Percentiles rank a stretch among this genome's conserved stretches.
Evolutionary conservation across 768 basidiomycete genomes (phyloP).

Genomic region (Pulveroboletus sp.): DNA sequence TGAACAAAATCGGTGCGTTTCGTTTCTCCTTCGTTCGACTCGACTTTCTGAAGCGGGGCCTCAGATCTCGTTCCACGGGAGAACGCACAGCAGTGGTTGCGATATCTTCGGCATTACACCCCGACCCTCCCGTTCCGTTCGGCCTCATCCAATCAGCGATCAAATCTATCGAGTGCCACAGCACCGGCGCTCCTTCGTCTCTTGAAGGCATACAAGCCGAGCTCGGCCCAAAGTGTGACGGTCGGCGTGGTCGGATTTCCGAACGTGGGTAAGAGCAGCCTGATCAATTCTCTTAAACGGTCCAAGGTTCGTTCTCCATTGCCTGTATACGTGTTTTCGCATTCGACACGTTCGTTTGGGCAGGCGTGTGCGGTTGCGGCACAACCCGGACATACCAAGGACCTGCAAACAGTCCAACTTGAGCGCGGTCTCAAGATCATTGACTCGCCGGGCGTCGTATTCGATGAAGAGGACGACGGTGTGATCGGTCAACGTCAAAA

Average conservation of each 20-base stretch:
- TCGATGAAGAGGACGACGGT: constrained; percentile 70
- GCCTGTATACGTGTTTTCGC: not conserved
- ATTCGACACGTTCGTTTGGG: not conserved
- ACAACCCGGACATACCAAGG: constrained; percentile 90
- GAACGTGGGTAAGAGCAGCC: constrained; percentile 93
- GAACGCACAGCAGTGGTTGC: constrained; percentile 88
- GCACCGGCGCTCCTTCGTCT: constrained; percentile 75
- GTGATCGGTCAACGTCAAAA: constrained; percentile 44
- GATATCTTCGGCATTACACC: constrained; percentile 85
- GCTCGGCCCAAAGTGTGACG: constrained; percentile 61
- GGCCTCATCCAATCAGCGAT: constrained; percentile 68
- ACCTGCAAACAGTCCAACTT: constrained; percentile 85
- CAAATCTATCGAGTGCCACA: constrained; percentile 74
- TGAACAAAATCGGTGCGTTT: constrained; percentile 93
- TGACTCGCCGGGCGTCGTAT: constrained; percentile 97
- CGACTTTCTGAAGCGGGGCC: not conserved
- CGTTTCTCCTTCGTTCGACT: not conserved
- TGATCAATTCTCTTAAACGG: constrained; percentile 90
- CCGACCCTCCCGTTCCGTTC: constrained; percentile 92
- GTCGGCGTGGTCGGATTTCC: constrained; percentile 95
- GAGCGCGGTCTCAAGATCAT: constrained; percentile 91
- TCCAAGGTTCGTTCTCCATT: constrained; percentile 51
- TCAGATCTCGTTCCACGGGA: constrained; percentile 84
- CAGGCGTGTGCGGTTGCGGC: constrained; percentile 93
- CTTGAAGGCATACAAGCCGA: constrained; percentile 79